Evolutionary conservation across 1,284 basidiomycete genomes (phyloP).

Genomic region (Leccinum pachyderme): DNA sequence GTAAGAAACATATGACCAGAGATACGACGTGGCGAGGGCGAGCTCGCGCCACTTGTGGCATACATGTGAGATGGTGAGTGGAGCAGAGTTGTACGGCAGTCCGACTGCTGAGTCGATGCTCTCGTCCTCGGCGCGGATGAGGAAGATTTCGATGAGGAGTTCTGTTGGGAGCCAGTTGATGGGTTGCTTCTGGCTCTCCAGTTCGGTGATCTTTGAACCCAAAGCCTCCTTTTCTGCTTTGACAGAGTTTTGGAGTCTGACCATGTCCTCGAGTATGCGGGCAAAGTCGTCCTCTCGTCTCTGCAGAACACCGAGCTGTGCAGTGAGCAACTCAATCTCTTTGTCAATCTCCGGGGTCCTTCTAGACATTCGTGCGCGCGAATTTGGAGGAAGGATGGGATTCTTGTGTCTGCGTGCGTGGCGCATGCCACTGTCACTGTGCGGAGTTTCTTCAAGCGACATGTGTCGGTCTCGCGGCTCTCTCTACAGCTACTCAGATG

Average conservation of each 20-base stretch:
- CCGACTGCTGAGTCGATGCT: slow-evolving; percentile 14
- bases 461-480: neutral
- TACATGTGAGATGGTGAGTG: slow-evolving; percentile 45
- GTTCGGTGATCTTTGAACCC: slow-evolving; percentile 28
- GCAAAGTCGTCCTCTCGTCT: slow-evolving; percentile 40
- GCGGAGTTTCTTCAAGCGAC: slow-evolving; percentile 7
- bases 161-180: slow-evolving; percentile 51
- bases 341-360: slow-evolving; percentile 28
- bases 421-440: neutral
- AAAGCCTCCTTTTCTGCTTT: slow-evolving; percentile 33
- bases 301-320: slow-evolving; percentile 37
- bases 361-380: slow-evolving; percentile 19
- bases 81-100: slow-evolving; percentile 30
- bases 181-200: slow-evolving; percentile 42
- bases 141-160: slow-evolving; percentile 45
- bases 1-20: slow-evolving; percentile 45
- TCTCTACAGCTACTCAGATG: neutral
- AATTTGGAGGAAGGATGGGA: neutral
- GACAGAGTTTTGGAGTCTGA: slow-evolving; percentile 36
- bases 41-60: slow-evolving; percentile 46
- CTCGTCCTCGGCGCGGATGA: slow-evolving; percentile 27
- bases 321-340: slow-evolving; percentile 37
- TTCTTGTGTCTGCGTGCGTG: slow-evolving; percentile 2
- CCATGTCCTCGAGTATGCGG: slow-evolving; percentile 40
- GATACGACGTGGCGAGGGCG: slow-evolving; percentile 37